Percentiles rank a stretch among this genome's conserved stretches.
These are phyloP conservation scores for Coemansia sp. DNA, from an alignment of 192 early-diverging fungal genomes.

Conservation along the genomic window DNA sequence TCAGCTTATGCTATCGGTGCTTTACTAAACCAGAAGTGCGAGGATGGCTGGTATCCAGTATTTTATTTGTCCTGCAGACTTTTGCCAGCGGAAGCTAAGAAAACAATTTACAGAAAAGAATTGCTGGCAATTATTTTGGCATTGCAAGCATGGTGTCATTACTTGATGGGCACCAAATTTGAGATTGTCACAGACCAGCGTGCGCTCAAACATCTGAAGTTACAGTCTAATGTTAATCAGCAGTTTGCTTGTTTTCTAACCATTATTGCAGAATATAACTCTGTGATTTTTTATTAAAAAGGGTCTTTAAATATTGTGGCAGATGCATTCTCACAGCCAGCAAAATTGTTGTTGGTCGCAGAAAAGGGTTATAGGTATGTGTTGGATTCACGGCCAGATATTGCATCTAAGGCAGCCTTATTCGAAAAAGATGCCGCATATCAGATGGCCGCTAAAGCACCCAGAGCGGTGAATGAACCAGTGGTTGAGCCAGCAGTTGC, in stretches of 20 bases:
- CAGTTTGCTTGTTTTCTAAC: neutral
- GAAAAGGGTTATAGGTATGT: neutral
- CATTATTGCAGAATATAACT: neutral
- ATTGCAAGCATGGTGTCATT: no score
- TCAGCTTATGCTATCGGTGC: no score
- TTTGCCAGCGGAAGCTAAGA: no score
- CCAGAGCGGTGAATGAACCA: no score
- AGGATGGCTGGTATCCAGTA: no score
- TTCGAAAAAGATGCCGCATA: neutral
- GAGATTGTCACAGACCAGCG: neutral
- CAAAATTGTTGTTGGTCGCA: neutral
- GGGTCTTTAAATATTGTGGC: neutral
- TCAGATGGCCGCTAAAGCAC: no score
- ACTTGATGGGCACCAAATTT: neutral
- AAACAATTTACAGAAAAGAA: neutral
- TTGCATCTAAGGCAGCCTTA: neutral
- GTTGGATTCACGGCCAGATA: neutral
- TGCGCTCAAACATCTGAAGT: neutral
- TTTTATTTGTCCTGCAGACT: no score
- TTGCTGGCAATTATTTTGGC: neutral
- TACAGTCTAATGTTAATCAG: neutral
- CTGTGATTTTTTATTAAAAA: neutral
- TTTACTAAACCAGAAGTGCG: no score
- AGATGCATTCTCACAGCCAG: neutral
- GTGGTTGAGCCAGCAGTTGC: no score